Percentiles rank a stretch among this genome's conserved stretches.
Evolutionary conservation across 1,284 basidiomycete genomes (phyloP).

Genomic region (Takashimella koratensis): DNA sequence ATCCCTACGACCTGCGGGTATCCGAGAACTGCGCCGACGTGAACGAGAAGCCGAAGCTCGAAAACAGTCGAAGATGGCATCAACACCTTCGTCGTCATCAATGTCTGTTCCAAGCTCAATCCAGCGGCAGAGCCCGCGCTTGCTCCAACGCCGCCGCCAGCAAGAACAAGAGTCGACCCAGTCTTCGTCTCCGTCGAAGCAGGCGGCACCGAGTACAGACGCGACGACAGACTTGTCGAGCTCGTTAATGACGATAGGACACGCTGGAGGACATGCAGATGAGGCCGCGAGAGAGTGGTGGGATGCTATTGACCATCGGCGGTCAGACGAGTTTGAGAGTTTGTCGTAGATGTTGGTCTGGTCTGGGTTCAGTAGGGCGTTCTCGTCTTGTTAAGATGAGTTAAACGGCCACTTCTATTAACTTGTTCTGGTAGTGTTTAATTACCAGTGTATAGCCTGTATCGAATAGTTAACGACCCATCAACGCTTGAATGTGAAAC

Average conservation of each 20-base stretch:
- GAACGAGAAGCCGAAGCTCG: slow-evolving; percentile 11
- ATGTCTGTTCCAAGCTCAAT: neutral
- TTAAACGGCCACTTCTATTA: too few species aligned
- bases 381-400: too few species aligned
- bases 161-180: neutral
- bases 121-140: too few species aligned
- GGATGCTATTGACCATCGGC: slow-evolving; percentile 13
- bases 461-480: too few species aligned
- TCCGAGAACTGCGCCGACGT: slow-evolving; percentile 27
- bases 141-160: too few species aligned
- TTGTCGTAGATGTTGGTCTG: slow-evolving; percentile 1
- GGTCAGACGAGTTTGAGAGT: slow-evolving; percentile 20
- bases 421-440: too few species aligned
- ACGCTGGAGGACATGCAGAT: too few species aligned
- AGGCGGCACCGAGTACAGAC: neutral
- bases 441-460: too few species aligned
- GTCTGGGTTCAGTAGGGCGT: too few species aligned
- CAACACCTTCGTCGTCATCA: neutral
- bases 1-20: slow-evolving; percentile 27
- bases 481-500: too few species aligned
- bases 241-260: neutral
- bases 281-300: slow-evolving; percentile 14
- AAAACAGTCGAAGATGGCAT: slow-evolving; percentile 6
- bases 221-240: neutral
- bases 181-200: neutral